phyloP scores from a whole-genome alignment of 352 stramenopile genomes.

The Phytophthora capsici region DNA sequence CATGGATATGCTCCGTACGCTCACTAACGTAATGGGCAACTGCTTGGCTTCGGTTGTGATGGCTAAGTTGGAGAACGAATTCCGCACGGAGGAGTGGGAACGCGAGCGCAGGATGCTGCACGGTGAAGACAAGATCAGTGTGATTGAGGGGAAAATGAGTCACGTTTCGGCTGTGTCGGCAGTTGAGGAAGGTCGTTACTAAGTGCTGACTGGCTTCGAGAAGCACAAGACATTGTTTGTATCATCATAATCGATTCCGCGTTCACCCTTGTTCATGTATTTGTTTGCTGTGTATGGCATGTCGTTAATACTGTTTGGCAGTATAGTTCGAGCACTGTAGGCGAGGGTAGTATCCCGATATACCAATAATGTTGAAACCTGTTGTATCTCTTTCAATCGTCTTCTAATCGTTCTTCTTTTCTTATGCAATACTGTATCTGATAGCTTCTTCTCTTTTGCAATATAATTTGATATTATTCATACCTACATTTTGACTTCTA shows the following conservation, averaged over 20 bases:
- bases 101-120: slow-evolving; percentile 7
- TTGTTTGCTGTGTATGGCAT: not conserved
- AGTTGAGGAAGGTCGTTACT: slow-evolving; percentile 29
- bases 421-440: no score
- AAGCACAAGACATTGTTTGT: no score
- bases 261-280: not conserved
- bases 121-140: slow-evolving; percentile 30
- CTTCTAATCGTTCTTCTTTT: no score
- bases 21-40: slow-evolving; percentile 67
- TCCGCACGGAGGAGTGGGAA: slow-evolving; percentile 60
- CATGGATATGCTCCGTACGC: slow-evolving; percentile 66
- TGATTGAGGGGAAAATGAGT: slow-evolving; percentile 30
- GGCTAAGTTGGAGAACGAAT: slow-evolving; percentile 69
- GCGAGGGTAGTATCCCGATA: not conserved
- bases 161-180: slow-evolving; percentile 21
- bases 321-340: slow-evolving; percentile 10
- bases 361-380: slow-evolving; percentile 17
- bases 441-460: no score
- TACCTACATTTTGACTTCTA: no score
- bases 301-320: slow-evolving; percentile 17
- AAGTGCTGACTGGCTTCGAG: slow-evolving; percentile 5
- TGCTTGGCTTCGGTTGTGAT: slow-evolving; percentile 62
- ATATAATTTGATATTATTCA: no score
- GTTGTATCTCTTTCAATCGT: slow-evolving; percentile 9
- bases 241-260: not conserved